Base-by-base conservation (phyloP, 1,284 basidiomycete species). In the Tilletia setariae region DNA sequence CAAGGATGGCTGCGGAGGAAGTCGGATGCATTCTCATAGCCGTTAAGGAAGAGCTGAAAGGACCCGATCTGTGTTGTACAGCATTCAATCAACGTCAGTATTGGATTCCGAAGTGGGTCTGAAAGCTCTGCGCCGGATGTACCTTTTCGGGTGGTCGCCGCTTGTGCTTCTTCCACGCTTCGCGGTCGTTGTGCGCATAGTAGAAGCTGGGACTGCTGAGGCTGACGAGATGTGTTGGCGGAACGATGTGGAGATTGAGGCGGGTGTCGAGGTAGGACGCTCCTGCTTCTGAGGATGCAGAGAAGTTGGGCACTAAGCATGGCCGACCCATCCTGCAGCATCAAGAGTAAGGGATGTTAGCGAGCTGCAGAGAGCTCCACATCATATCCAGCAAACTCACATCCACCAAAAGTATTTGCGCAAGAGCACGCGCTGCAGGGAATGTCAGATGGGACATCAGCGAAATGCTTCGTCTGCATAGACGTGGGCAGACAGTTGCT, bases 1-100 rank as follows among this genome's bases (percentile, higher is more conserved):
- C 90, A 93, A 1, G 93, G 92, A 79, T 95, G 87, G 75, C 88
- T 89, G 53, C 90, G 87, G 67, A 96, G 85, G 74, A 94, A 94
- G 68, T 91, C 90, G 3, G 91, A 91, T 0, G 91, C 91, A 82
- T 94, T 93, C 84, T 89, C 87, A 77, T 87, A 95, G 16, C 93
- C 93, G 71, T 91, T 87, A 75, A 94, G 84, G 83, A 95, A 95
- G 67, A 88, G 88, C 79, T 96, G 93, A 87, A 93, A 90, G 76
- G 91, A 92, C 1, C 93, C 93, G 51, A 93, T 89, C 84, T 94
- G 94, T 67, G 90, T 90, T 25, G 93, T 11, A 40, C 35, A 40
- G 35, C 35, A 40, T 4, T 40, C 35, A 40, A 11, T 40, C 35
- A 92, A 49, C 92, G 84, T 91, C 91, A 94, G 79, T 92, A 91